Base-by-base conservation (phyloP, 768 basidiomycete genomes). In the Kwoniella dendrophila region DNA sequence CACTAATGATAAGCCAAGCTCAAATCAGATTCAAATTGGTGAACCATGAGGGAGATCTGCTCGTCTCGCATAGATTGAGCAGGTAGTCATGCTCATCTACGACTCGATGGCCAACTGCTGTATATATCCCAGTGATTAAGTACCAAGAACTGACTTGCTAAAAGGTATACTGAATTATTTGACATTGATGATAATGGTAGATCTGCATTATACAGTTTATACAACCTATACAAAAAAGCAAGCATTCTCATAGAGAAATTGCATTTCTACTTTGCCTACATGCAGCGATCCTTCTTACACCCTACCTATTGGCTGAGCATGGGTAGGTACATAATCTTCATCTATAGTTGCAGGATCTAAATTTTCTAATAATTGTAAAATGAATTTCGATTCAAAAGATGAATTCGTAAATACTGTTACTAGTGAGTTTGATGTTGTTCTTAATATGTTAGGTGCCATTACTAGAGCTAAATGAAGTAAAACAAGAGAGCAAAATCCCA, bases 371-470 rank as follows among this genome's bases (percentile, higher is more conserved):
- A 96, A 82, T 73, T 92, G 88, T 67, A 90, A 87, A 1, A 95
- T 89, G 71, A 95, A 94, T 55, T 86, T 84, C 72, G 93, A 89
- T 73, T 96, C 92, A 71, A 88, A 94, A 76, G 90, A 90, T 14
- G 93, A 85, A 78, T 95, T 96, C 32, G 89, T 92, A 75, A 92
- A 94, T 10, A 93, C 92, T 10, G 93, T 82, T 6, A 88, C 83
- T 84, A 93, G 88, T n/a, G 86, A 89, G 49, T 92, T 88, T 16
- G 90, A 92, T 68, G 83, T 88, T 73, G 92, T 94, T 57, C 92
- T 82, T 45, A 96, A 78, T 44, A 96, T 78, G 79, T 95, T 95
- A 7, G 92, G 92, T 1, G 92, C 90, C 87, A 96, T 89, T 20
- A 96, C 90, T 16, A 94, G 81, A 8, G 92, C 90, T 73, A 26